Evolutionary conservation across 305 asterid species (phyloP).

Genomic region (Solanum chacoense): DNA sequence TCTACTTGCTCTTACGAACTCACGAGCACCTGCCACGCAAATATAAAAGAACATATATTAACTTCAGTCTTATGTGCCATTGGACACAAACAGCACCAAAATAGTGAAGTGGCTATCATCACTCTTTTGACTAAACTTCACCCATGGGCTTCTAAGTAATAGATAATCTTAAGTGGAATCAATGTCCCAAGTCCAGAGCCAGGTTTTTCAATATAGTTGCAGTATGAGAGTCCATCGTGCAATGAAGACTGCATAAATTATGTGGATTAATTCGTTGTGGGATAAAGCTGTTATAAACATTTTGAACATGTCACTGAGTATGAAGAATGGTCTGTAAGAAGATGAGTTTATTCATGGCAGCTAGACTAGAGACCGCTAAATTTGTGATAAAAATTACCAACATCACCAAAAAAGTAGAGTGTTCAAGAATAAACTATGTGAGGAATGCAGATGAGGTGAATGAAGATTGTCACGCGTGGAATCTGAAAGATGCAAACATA

Average conservation of each 20-base stretch:
- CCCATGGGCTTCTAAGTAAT: background rate
- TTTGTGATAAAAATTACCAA: background rate
- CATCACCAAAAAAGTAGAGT: background rate
- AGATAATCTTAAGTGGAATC: background rate
- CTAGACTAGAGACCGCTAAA: background rate
- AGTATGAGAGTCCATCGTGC: background rate
- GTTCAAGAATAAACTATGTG: background rate
- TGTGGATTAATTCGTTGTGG: background rate
- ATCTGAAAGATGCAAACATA: background rate
- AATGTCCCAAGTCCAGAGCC: background rate
- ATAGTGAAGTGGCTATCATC: background rate
- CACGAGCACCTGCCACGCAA: constrained; percentile 71
- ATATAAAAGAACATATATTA: constrained; percentile 2
- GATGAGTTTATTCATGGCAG: background rate
- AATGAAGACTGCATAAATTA: background rate
- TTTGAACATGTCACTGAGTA: background rate
- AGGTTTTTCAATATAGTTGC: background rate
- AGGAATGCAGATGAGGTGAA: background rate
- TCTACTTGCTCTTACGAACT: constrained; percentile 67
- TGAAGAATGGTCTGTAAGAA: background rate
- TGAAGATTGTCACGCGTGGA: background rate
- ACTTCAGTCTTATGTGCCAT: background rate
- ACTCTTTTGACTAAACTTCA: background rate
- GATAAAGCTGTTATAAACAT: background rate
- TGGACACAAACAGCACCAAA: background rate